phyloP scores from a whole-genome alignment of 225 moss, liverwort and hornwort species.

The Climacium dendroides region DNA sequence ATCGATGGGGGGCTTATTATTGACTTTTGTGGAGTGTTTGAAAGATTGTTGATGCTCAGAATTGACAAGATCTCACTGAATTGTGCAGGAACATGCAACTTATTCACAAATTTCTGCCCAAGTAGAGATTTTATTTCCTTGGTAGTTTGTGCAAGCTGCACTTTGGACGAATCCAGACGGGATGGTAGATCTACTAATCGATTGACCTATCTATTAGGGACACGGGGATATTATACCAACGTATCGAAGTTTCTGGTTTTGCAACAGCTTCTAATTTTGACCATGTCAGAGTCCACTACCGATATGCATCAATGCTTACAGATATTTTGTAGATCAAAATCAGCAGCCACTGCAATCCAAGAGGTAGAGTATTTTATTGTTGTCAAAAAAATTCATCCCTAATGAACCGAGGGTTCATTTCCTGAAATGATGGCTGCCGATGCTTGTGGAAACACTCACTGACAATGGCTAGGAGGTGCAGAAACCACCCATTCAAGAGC shows the following conservation, averaged over 20 bases:
- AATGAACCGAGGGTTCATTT: not conserved
- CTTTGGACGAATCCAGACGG: not conserved
- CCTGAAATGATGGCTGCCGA: not conserved
- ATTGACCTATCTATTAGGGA: not conserved
- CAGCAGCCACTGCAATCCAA: not conserved
- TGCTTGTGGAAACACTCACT: not conserved
- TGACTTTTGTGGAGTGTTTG: not conserved
- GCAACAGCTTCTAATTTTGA: not conserved
- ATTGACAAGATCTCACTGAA: not conserved
- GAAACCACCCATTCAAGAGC: no score
- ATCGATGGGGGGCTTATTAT: not conserved
- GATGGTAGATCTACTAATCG: not conserved
- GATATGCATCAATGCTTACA: not conserved
- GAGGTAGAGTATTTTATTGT: not conserved
- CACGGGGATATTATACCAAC: not conserved
- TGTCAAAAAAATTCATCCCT: not conserved
- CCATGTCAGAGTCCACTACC: not conserved
- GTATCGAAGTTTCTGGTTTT: not conserved
- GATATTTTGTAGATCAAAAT: not conserved
- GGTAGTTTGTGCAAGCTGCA: not conserved
- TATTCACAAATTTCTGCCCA: not conserved
- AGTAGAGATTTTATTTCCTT: not conserved
- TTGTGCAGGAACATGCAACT: not conserved
- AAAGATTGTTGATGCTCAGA: not conserved
- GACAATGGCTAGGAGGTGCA: not conserved